Evolutionary conservation across 768 basidiomycete species (phyloP), one percentile per base, ranked within the genome.

Genomic region (Floccularia luteovirens): DNA sequence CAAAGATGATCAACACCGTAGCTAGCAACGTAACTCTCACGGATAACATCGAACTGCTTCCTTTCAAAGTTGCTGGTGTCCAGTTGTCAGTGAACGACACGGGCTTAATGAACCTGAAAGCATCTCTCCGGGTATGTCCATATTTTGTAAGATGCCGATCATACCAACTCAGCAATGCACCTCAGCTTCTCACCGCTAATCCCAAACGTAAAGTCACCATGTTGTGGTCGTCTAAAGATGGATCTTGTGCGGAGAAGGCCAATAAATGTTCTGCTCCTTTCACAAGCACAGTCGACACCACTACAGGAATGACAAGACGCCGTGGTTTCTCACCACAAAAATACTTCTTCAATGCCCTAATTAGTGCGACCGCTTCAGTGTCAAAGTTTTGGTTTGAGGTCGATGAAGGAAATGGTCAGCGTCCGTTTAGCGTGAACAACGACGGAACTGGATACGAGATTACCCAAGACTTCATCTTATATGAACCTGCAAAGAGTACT

Each of bases 331-430:
- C 43, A 42, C 64, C 67, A 36, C 54, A 62, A 24, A 60, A 63
- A 47, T 74, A 70, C 53, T 53, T 64, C 38, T 71, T 69, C 44
- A 50, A 66, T n/a, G 65, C 65, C 3, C 64, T 63, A 2, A 57
- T 72, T 42, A 50, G 64, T 47, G 44, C 61, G 4, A 43, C 58
- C 4, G 52, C 52, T 5, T 71, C 69, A 14, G 60, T 74, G 38
- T 61, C 67, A 22, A 66, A 63, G 24, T 72, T 72, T 51, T 72
- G 69, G 69, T 74, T 74, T 49, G 55, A 61, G 20, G 64, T 72
- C 5, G 61, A 72, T 43, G 69, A 72, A 61, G 24, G 58, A 70
- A 42, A 70, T 69, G 5, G 63, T 58, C 31, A 52, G 53, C 1
- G 39, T 17, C 32, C 59, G 5, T 59, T 58, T 2, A 52, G 51